Evolutionary conservation across 352 stramenopile species (phyloP).

Genomic region (Blastocystis sp.): DNA sequence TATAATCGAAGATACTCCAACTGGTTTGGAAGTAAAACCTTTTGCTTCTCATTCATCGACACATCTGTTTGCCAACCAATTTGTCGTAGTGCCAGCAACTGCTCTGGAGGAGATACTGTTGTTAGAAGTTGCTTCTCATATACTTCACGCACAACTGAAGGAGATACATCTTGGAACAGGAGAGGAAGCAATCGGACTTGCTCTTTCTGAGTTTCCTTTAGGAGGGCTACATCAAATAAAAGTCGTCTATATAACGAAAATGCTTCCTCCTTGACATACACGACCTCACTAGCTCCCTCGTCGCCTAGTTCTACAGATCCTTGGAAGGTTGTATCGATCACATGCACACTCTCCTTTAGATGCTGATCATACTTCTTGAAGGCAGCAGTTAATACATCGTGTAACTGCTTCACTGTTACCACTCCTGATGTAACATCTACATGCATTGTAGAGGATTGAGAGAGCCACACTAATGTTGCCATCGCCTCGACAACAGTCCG

Average conservation of each 20-base stretch:
- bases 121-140: not conserved
- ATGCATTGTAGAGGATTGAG: not conserved
- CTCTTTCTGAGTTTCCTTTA: conserved; percentile 13
- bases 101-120: not conserved
- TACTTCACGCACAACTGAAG: not conserved
- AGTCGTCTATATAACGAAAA: not conserved
- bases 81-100: conserved; percentile 16
- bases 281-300: not conserved
- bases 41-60: not conserved
- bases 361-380: not conserved
- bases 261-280: not conserved
- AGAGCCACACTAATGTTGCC: conserved; percentile 45
- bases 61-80: not conserved
- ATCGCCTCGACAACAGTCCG: conserved; percentile 17
- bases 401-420: not conserved
- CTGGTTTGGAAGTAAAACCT: not conserved
- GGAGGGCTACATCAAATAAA: not conserved
- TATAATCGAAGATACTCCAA: conserved; percentile 34
- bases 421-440: not conserved
- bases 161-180: not conserved
- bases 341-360: not conserved
- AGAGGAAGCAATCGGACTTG: not conserved
- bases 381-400: not conserved
- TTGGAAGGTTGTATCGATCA: conserved; percentile 49
- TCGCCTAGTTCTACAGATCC: conserved; percentile 31